A percentile compares a stretch with the other conserved stretches of the same genome.
Conservation (phyloP, 257 asterid genomes). For the Datura wrightii region DNA sequence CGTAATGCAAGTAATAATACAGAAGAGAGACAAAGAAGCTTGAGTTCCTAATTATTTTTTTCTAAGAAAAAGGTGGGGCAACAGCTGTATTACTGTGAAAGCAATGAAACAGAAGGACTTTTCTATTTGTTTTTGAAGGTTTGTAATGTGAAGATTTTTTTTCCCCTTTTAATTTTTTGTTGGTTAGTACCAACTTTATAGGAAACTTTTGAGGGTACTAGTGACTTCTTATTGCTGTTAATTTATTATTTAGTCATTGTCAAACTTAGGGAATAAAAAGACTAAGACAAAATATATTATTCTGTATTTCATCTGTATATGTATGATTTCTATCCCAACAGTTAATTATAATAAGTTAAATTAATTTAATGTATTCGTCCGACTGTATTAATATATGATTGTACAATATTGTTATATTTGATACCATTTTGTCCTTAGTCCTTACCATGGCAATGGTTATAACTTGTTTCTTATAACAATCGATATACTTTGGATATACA, state of each 20-base stretch:
- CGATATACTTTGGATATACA: neutral
- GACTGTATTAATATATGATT: neutral
- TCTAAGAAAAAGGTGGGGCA: slow-evolving; percentile 34
- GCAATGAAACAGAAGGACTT: neutral
- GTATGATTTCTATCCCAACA: neutral
- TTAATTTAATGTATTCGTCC: too few species aligned
- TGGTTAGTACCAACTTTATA: slow-evolving; percentile 27
- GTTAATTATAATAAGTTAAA: too few species aligned
- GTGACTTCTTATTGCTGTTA: neutral
- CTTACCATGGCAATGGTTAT: neutral
- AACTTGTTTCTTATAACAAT: neutral
- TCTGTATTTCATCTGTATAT: neutral
- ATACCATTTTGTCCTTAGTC: neutral
- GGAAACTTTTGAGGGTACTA: neutral
- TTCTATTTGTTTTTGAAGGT: slow-evolving; percentile 27
- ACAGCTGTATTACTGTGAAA: slow-evolving; percentile 16
- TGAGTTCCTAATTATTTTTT: neutral
- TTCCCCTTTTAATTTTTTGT: neutral
- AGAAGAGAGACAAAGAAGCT: slow-evolving; percentile 2
- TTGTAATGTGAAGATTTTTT: neutral
- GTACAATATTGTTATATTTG: neutral
- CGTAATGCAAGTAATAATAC: neutral
- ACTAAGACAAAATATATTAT: neutral
- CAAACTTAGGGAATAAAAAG: neutral
- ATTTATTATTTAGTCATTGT: neutral